Conservation (phyloP, 352 stramenopile species). For the Phytophthora idaei region DNA sequence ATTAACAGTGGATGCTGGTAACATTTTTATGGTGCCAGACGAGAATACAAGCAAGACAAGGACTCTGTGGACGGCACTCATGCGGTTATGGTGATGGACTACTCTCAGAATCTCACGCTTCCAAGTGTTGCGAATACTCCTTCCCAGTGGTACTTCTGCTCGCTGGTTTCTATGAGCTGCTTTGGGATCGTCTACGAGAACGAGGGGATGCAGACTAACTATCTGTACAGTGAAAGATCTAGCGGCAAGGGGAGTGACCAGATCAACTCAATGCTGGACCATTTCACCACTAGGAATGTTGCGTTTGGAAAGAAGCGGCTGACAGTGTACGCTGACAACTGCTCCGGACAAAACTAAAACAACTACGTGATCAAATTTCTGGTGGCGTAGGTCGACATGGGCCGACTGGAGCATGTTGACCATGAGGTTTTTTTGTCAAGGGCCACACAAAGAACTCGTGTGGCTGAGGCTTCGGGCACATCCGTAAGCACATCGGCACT, state of each 20-base stretch:
- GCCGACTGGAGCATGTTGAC: too few relatives aligned
- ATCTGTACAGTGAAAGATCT: neutral
- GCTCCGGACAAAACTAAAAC: too few relatives aligned
- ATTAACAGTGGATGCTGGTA: neutral
- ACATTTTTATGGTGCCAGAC: neutral
- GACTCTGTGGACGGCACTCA: neutral
- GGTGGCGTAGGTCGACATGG: too few relatives aligned
- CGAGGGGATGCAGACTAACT: constrained; percentile 15
- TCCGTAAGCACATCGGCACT: too few relatives aligned
- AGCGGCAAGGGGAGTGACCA: constrained; percentile 2
- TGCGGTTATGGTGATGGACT: neutral
- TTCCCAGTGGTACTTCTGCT: constrained; percentile 31
- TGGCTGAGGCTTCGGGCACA: too few relatives aligned
- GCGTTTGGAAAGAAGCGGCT: too few relatives aligned
- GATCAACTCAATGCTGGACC: neutral
- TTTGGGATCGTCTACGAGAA: constrained; percentile 25
- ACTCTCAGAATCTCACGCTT: constrained; percentile 25
- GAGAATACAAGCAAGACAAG: neutral
- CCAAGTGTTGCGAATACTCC: constrained; percentile 5
- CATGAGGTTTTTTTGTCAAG: too few relatives aligned
- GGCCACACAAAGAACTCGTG: too few relatives aligned
- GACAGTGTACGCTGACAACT: too few relatives aligned
- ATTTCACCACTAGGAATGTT: too few relatives aligned
- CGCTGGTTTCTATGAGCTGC: constrained; percentile 9
- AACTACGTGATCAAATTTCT: too few relatives aligned